Base-by-base conservation (phyloP, 2,329 filamentous ascomycete genomes). In the Colletotrichum chlorophyti region DNA sequence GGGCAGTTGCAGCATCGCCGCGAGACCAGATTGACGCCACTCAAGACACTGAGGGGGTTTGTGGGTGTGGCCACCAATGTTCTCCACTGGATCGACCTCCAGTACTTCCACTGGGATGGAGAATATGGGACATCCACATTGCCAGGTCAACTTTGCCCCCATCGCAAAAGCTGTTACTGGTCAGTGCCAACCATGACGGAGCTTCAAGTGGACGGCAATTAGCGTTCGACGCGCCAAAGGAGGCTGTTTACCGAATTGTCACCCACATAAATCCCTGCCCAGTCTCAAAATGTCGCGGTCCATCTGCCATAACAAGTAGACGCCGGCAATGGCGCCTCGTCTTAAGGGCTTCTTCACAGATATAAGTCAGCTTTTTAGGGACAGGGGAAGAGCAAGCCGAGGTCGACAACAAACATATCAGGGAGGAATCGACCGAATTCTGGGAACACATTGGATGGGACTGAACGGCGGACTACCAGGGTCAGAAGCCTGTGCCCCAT, bases 21-120 rank as follows among this genome's bases (percentile, higher is more conserved):
- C n/a, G n/a, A 52, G 34, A 49, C 31, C 29, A 43, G 49, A 49
- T 49, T 59, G 37, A 59, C 51, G 31, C 43, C 50, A 59, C 42
- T n/a, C n/a, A n/a, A n/a, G 43, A 49, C 43, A 34, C n/a, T n/a
- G 57, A 59, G 52, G 52, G 55, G 51, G 38, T 43, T 60, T 49
- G 38, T 31, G n/a, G n/a, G n/a, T n/a, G n/a, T n/a, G 51, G 27
- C 51, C 38, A 26, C 38, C 46, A 37, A 42, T 10, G 52, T 48
- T n/a, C 43, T 50, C 57, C 57, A 57, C 57, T 43, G 21, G 51
- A 60, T 60, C 57, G 57, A 50, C 51, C 51, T n/a, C n/a, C n/a
- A n/a, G n/a, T n/a, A 54, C 42, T 38, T 49, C 57, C 51, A 59
- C 57, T 32, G 9, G 24, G 24, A 54, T 50, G 53, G 54, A 53